Base-by-base conservation (phyloP, 2,329 filamentous ascomycete genomes). In the Chaetomiaceae sp. region DNA sequence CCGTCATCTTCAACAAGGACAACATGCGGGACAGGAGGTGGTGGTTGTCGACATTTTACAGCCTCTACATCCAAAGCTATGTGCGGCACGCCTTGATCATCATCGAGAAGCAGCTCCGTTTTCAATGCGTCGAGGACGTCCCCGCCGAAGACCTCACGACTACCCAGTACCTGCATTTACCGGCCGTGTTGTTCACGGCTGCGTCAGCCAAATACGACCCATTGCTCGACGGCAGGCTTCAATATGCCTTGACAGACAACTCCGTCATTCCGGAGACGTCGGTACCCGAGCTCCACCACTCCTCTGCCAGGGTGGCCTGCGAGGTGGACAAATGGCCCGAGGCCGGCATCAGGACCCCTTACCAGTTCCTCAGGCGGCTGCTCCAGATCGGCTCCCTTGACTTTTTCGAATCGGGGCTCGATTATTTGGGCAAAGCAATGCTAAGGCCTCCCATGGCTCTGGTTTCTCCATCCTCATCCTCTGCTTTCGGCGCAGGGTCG, bases 11-110 rank as follows among this genome's bases (percentile, higher is more conserved):
- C 49, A 63, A 64, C 56, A 65, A 65, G 50, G 63, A 65, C 44
- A 65, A 65, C 23, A 58, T 65, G 55, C 58, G 63, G 13, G 63
- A 65, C 39, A 53, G 63, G 17, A 58, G 61, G 13, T 65, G 63
- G 63, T 65, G 63, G 63, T 46, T 65, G 8, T 65, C 63, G 33
- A 65, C 63, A 0, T 65, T 65, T 44, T 65, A 64, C 51, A 64
- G 62, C 41, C 54, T 65, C 4, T 64, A 57, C 50, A 65, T 65
- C 54, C 63, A 65, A 51, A 63, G 62, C 33, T 63, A 64, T 30
- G 63, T 65, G 12, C 58, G 63, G 12, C 62, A 64, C 13, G 63
- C 60, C 13, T 39, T 65, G 13, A 59, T 65, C 2, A 53, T 55
- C 21, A 59, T 65, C 12, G 63, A 65, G 35, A 64, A 63, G 43